Evolutionary conservation across 2,329 filamentous ascomycete species (phyloP), one percentile per base, ranked within the genome.

Genomic region (Raffaelea albimanens): DNA sequence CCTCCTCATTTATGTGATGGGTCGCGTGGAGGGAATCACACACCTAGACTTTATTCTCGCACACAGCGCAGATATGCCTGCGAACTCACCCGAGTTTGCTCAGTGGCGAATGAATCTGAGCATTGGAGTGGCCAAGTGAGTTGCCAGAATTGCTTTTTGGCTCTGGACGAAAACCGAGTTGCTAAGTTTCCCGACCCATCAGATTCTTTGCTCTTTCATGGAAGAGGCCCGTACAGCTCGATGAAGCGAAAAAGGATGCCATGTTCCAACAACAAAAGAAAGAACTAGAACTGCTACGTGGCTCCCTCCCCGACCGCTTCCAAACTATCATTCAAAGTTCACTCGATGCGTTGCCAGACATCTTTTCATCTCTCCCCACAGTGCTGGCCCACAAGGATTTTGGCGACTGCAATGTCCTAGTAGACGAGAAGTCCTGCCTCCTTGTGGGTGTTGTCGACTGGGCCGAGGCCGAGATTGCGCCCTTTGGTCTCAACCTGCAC

Each of bases 391-490:
- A 46, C 40, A 42, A 42, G 25, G 39, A 46, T 36, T 46, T 42
- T 36, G 39, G 45, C 25, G 22, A 34, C 31, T 46, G 38, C 39
- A 46, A 46, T 25, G 19, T 46, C 13, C 18, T 46, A n/a, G 45
- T 46, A 5, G 39, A 46, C 22, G 18, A 34, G 7, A 31, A 29
- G 5, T 42, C 45, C 18, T 41, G 45, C n/a, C 22, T 36, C 4
- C 45, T 42, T 8, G 2, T 23, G 14, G 45, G 45, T 20, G 39
- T 46, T 8, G 29, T 46, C 14, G 45, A 46, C 45, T 46, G 45
- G 45, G 45, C 45, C 20, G 45, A 46, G 25, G 45, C 45, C 10
- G 39, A 46, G 29, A 36, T 46, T 18, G 39, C 25, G 13, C 45
- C 45, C 4, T 46, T 46, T 23, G 45, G 45, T 14, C 23, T 36